A percentile compares a stretch with the other conserved stretches of the same genome.
Evolutionary conservation across 2,329 filamentous ascomycete genomes (phyloP).

Genomic region (Talaromyces sp.): DNA sequence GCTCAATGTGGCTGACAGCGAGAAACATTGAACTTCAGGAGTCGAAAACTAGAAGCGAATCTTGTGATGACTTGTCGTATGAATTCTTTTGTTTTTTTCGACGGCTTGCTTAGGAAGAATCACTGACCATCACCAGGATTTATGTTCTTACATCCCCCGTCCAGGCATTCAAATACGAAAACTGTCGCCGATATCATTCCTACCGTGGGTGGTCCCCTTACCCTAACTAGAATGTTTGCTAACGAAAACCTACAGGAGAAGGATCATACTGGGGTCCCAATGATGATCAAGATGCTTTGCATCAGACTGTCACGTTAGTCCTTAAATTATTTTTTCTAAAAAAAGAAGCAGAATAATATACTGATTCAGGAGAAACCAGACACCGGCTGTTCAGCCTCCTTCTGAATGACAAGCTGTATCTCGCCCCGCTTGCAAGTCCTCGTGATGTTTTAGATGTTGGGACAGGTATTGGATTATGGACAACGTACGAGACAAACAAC

Average conservation of each 20-base stretch:
- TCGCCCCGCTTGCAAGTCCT: constrained; percentile 23
- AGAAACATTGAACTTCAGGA: neutral
- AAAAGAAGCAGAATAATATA: neutral
- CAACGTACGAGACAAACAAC: constrained; percentile 16
- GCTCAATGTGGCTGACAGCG: neutral
- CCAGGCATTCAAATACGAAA: constrained; percentile 24
- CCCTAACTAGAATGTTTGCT: neutral
- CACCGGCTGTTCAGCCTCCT: constrained; percentile 22
- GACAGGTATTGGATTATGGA: constrained; percentile 28
- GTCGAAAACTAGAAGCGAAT: neutral
- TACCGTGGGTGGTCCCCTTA: constrained; percentile 5
- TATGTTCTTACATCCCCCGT: constrained; percentile 21
- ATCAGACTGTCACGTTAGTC: constrained; percentile 18
- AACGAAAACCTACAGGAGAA: constrained; percentile 14
- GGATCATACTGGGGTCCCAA: constrained; percentile 23
- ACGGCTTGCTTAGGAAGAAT: neutral
- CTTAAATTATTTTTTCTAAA: too few relatives aligned
- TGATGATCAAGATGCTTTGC: constrained; percentile 18
- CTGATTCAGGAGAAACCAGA: constrained; percentile 1
- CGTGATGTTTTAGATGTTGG: constrained; percentile 25
- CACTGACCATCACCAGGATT: neutral
- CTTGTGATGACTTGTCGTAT: constrained; percentile 3
- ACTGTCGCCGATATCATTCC: constrained; percentile 27
- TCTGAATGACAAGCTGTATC: constrained; percentile 19
- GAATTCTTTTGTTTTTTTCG: neutral